Base-by-base conservation (phyloP, 2,329 filamentous ascomycete genomes). In the Aspergillus alliaceus region DNA sequence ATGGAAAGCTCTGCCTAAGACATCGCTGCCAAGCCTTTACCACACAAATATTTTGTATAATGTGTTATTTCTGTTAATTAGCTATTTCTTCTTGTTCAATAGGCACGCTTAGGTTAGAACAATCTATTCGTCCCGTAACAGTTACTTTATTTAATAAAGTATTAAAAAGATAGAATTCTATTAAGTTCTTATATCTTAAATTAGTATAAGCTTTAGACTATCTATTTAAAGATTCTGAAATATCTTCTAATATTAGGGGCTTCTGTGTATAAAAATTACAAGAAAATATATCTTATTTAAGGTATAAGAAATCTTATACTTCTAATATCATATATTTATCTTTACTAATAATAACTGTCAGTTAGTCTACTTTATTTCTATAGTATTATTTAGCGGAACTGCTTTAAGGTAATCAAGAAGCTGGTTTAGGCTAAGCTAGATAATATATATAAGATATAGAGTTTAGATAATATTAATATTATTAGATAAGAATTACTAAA, bases 101-200 rank as follows among this genome's bases (percentile, higher is more conserved):
- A n/a, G n/a, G n/a, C n/a, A n/a, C n/a, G n/a, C n/a, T n/a, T n/a
- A n/a, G n/a, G n/a, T n/a, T n/a, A n/a, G n/a, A n/a, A n/a, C n/a
- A n/a, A n/a, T n/a, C n/a, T n/a, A n/a, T n/a, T n/a, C n/a, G n/a
- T n/a, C n/a, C n/a, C n/a, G n/a, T n/a, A n/a, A n/a, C n/a, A n/a
- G n/a, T n/a, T n/a, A n/a, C n/a, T n/a, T n/a, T n/a, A n/a, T n/a
- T n/a, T n/a, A n/a, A n/a, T n/a, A n/a, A n/a, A n/a, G n/a, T n/a
- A n/a, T n/a, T n/a, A n/a, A n/a, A 54, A 57, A 64, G 12, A 35
- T 64, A 25, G 58, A 64, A 57, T 64, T 64, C 58, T 50, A 64
- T 15, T 53, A 39, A 4, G 52, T 64, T 35, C 35, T 29, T 8
- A 64, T 53, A 58, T 63, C 58, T 51, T 63, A 50, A 9, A 62